Evolutionary conservation across 805 yeast genomes (phyloP).

Genomic region (Komagataella kurtzmanii): DNA sequence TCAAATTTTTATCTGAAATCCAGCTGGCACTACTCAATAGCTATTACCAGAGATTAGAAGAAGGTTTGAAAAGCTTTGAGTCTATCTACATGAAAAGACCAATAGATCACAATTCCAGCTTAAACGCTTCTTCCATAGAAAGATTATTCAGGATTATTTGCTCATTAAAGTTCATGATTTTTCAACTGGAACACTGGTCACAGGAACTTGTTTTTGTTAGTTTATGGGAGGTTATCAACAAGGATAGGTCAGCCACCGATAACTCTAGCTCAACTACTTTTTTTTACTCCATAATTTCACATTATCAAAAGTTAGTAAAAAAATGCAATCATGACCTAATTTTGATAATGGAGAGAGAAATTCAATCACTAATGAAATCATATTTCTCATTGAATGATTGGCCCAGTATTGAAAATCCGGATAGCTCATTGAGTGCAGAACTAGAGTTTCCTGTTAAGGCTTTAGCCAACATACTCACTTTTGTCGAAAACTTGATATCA

Average conservation of each 20-base stretch:
- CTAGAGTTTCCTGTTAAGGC: slow-evolving; percentile 13
- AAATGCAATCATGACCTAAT: slow-evolving; percentile 16
- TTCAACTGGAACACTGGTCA: slow-evolving; percentile 27
- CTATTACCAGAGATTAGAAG: slow-evolving; percentile 29
- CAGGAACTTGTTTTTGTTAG: slow-evolving; percentile 27
- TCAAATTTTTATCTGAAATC: slow-evolving; percentile 41
- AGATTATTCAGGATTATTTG: slow-evolving; percentile 20
- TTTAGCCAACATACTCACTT: slow-evolving; percentile 14
- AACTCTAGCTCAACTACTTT: slow-evolving; percentile 14
- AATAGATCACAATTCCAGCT: slow-evolving; percentile 7
- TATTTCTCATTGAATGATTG: slow-evolving; percentile 20
- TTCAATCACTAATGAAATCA: slow-evolving; percentile 21
- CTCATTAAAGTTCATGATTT: slow-evolving; percentile 20
- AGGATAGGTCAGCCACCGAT: slow-evolving; percentile 1
- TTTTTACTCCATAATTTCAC: slow-evolving; percentile 27
- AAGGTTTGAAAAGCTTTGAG: slow-evolving; percentile 27
- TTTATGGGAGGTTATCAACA: slow-evolving; percentile 21
- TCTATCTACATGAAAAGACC: slow-evolving; percentile 17
- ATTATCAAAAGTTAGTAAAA: slow-evolving; percentile 19
- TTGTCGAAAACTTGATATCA: slow-evolving; percentile 17
- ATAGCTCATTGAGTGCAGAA: slow-evolving; percentile 7
- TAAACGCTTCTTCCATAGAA: slow-evolving; percentile 17
- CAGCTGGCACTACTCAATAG: slow-evolving; percentile 43
- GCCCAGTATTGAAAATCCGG: slow-evolving; percentile 6
- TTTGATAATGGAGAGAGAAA: slow-evolving; percentile 19